Evolutionary conservation across 2,329 filamentous ascomycete species (phyloP), one percentile per base, ranked within the genome.

Genomic region (Talaromyces atroroseus): DNA sequence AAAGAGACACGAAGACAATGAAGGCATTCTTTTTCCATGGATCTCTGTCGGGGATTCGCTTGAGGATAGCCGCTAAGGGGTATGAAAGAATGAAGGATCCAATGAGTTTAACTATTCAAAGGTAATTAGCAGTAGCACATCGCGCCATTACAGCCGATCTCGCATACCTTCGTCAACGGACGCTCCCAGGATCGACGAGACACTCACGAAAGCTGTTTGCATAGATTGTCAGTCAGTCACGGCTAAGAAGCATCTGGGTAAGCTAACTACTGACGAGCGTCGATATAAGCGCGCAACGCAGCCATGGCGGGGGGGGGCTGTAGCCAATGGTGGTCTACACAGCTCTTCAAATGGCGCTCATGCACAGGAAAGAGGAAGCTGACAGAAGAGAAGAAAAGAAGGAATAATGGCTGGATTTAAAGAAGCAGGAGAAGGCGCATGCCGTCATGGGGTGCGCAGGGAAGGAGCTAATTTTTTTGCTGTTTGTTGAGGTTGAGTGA

Each of bases 81-180:
- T 95, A 99, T 11, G 94, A 97, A 40, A 96, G 74, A 49, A 99
- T 80, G 72, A 97, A 95, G 6, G 89, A 90, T 69, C 86, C 86
- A 65, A 96, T 87, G 64, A 97, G 87, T 73, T 99, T 99, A 64
- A 99, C 92, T 96, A 64, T 57, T 49, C n/a, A 29, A 42, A 53
- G 51, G 6, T 38, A 29, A 44, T 21, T 51, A 50, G n/a, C 21
- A 40, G 48, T 16, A 24, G 58, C 42, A 18, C 12, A 18, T 58
- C 29, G 54, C 36, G 23, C 51, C 53, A 29, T 45, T 16, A 57
- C 18, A 16, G 52, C 29, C 16, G n/a, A 24, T 23, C 38, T 26
- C 2, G 63, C 67, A 50, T 75, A 86, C 84, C 71, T 67, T 88
- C 85, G 71, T 88, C 86, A 58, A 81, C 70, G 20, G 85, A 85